phyloP scores from a whole-genome alignment of 2,329 filamentous ascomycete genomes.

The Alternaria brassicicola region DNA sequence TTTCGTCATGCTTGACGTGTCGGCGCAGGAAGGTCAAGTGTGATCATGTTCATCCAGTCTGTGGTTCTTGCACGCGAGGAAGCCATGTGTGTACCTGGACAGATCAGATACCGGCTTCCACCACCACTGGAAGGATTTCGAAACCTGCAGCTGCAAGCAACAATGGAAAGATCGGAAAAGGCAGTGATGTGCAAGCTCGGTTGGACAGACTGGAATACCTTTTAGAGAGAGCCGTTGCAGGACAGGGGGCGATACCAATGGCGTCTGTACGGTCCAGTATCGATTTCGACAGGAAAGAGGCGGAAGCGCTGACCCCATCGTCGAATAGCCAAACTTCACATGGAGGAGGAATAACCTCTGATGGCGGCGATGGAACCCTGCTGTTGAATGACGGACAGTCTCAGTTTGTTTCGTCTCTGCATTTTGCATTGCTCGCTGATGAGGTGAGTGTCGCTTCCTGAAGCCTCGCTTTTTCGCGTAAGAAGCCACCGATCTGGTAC shows the following conservation, averaged over 20 bases:
- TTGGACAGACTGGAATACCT: conserved; percentile 47
- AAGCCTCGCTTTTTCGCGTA: neutral
- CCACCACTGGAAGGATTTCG: conserved; percentile 30
- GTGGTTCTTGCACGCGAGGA: conserved; percentile 47
- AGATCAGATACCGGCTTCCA: conserved; percentile 33
- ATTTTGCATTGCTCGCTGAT: conserved; percentile 49
- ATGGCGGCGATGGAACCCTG: conserved; percentile 46
- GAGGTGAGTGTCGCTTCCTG: conserved; percentile 36
- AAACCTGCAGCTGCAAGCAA: conserved; percentile 26
- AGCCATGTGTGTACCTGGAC: conserved; percentile 48
- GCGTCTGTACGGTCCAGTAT: conserved; percentile 24
- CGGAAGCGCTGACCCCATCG: conserved; percentile 36
- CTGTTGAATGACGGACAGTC: conserved; percentile 47
- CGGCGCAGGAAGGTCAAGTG: conserved; percentile 48
- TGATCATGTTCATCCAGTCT: conserved; percentile 48
- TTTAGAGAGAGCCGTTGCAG: conserved; percentile 42
- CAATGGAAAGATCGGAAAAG: conserved; percentile 32
- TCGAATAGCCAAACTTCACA: conserved; percentile 44
- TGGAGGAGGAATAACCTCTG: conserved; percentile 44
- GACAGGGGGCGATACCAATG: conserved; percentile 20
- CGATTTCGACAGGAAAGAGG: conserved; percentile 29
- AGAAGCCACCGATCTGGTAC: neutral
- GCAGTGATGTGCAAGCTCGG: conserved; percentile 43
- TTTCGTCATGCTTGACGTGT: conserved; percentile 49
- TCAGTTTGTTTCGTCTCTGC: conserved; percentile 50